phyloP scores from a whole-genome alignment of 345 rosid genomes.

The Gynandropsis gynandra region DNA sequence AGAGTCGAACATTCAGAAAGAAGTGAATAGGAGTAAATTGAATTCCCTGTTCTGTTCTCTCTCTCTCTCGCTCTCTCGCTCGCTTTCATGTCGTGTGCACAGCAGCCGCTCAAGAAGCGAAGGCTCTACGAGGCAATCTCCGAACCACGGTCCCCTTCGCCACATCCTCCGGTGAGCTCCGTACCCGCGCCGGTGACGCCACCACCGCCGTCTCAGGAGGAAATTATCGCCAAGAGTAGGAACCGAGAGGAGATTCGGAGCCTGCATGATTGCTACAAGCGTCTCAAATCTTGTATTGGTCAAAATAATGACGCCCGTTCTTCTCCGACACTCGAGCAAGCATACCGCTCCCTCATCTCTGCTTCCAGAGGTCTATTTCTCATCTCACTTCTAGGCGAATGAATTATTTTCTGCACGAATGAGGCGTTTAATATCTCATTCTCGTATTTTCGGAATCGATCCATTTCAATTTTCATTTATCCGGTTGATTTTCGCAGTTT shows the following conservation, averaged over 20 bases:
- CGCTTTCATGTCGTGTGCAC: constrained; percentile 51
- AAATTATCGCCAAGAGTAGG: constrained; percentile 48
- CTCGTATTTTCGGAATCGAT: not conserved
- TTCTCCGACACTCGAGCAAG: constrained; percentile 57
- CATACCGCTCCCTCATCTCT: constrained; percentile 62
- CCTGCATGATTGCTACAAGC: constrained; percentile 72
- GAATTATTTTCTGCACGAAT: not conserved
- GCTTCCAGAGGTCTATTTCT: constrained; percentile 57
- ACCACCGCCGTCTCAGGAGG: constrained; percentile 61
- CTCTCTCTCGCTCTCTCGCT: constrained; percentile 13
- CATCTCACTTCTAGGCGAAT: not conserved
- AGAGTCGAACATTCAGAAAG: constrained; percentile 16
- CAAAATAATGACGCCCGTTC: constrained; percentile 48
- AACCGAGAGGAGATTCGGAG: constrained; percentile 77
- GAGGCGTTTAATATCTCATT: not conserved
- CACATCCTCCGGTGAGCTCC: constrained; percentile 14
- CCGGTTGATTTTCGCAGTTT: constrained; percentile 2
- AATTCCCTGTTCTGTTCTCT: constrained; percentile 3
- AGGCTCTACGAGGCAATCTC: constrained; percentile 49
- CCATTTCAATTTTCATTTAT: not conserved
- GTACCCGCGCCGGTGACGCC: constrained; percentile 48
- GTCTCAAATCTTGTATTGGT: constrained; percentile 54
- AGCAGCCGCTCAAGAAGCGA: constrained; percentile 94
- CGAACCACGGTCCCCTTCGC: constrained; percentile 22
- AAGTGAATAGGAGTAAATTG: not conserved